phyloP scores from a whole-genome alignment of 108 stramenopile species.

The Stephanodiscus triporus region DNA sequence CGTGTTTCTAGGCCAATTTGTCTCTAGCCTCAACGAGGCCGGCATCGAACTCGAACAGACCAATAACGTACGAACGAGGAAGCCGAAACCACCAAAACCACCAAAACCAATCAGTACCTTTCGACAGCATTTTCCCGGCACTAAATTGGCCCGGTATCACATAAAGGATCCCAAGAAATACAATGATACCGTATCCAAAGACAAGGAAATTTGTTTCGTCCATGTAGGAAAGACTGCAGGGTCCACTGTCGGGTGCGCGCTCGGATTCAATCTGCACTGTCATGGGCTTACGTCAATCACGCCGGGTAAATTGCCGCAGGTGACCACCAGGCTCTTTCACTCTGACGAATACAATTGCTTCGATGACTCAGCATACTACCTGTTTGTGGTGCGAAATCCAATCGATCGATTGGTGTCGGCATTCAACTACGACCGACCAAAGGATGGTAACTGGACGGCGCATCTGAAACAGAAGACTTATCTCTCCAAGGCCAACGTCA shows the following conservation, averaged over 20 bases:
- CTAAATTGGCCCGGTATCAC: too few relatives aligned
- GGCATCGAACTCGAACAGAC: too few relatives aligned
- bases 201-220: slow-evolving; percentile 7
- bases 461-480: slow-evolving; percentile 1
- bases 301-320: slow-evolving; percentile 11
- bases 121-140: too few relatives aligned
- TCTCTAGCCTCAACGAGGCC: too few relatives aligned
- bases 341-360: slow-evolving; percentile 27
- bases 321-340: slow-evolving; percentile 28
- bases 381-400: slow-evolving; percentile 42
- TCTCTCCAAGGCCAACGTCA: not conserved
- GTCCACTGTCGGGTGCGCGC: slow-evolving; percentile 29
- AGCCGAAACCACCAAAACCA: too few relatives aligned
- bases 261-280: slow-evolving; percentile 30
- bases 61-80: too few relatives aligned
- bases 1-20: too few relatives aligned
- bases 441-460: slow-evolving; percentile 27
- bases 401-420: slow-evolving; percentile 30
- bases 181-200: not conserved
- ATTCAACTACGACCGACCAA: slow-evolving; percentile 37
- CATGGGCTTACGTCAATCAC: not conserved
- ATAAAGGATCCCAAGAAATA: not conserved
- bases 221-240: slow-evolving; percentile 43
- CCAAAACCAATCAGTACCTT: too few relatives aligned
- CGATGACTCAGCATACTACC: slow-evolving; percentile 31